Base-by-base conservation (phyloP, 2,329 filamentous ascomycete genomes). In the Alternaria postmessia region DNA sequence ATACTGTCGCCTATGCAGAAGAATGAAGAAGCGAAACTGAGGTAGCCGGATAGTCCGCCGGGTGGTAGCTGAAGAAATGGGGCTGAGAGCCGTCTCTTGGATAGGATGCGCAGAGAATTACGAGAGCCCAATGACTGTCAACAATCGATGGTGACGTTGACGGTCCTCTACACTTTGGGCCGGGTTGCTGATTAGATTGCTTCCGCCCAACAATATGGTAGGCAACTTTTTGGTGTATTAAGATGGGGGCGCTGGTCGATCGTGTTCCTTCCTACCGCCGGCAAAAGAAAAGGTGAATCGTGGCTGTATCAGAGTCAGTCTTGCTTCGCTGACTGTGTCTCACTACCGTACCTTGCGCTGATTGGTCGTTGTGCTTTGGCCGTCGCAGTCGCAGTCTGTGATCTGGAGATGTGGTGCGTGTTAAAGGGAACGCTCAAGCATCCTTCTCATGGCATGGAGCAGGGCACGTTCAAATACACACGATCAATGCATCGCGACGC, bases 401-500 rank as follows among this genome's bases (percentile, higher is more conserved):
- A 63, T 65, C 60, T 65, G 66, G 58, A 65, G 62, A 63, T 38
- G 48, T 55, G 52, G 61, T 68, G 59, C 61, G 61, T 61, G 64
- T 67, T 51, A 67, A 63, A 62, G 49, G 57, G 61, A 62, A 54
- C 46, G 46, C 60, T 57, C 63, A 66, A 60, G 63, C 64, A 66
- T 64, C 47, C 57, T 51, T 64, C 54, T 39, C 38, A 57, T 42
- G 47, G 61, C 56, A 64, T 60, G 67, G 70, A 63, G 67, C 72
- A 70, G 65, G 70, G 72, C 68, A 68, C 64, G 64, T 59, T 72
- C 70, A 74, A 71, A 72, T 74, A 77, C 66, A 65, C 67, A 69
- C 65, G 70, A 57, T 73, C 70, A 67, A 55, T 66, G 68, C 67
- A 62, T 70, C 65, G 65, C 67, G 63, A 69, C 64, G 53, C 65